phyloP scores from a whole-genome alignment of 2,329 filamentous ascomycete species.

The Monilinia aucupariae region DNA sequence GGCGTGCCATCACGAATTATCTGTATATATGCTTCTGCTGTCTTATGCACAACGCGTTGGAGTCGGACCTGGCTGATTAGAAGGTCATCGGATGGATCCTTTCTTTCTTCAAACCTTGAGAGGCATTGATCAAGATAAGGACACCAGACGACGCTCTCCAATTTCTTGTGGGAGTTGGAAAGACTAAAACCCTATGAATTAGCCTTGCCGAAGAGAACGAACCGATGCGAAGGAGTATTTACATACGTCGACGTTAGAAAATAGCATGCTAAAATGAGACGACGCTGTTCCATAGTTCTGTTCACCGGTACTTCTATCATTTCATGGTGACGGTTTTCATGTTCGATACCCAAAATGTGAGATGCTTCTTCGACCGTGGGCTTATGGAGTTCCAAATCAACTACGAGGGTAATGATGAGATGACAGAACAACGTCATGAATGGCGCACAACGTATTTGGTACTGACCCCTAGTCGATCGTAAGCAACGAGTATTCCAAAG shows the following conservation, averaged over 20 bases:
- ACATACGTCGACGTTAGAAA: constrained; percentile 7
- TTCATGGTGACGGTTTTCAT: constrained; percentile 4
- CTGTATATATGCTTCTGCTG: constrained; percentile 3
- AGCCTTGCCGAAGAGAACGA: neutral
- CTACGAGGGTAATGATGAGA: neutral
- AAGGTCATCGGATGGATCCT: constrained; percentile 1
- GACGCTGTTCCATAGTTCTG: constrained; percentile 6
- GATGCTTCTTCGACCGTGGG: constrained; percentile 2
- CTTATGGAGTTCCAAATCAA: constrained; percentile 7
- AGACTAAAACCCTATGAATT: neutral
- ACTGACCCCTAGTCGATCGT: neutral
- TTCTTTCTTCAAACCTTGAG: constrained; percentile 1
- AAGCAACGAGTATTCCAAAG: neutral
- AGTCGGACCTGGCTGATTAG: neutral
- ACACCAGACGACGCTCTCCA: constrained; percentile 6
- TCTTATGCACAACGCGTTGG: neutral
- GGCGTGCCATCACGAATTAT: constrained; percentile 7
- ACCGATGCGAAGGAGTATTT: neutral
- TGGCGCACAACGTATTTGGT: constrained; percentile 1
- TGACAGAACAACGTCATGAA: constrained; percentile 1
- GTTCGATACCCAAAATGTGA: neutral
- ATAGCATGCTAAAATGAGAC: neutral
- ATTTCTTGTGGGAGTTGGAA: constrained; percentile 3
- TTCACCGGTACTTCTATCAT: constrained; percentile 5
- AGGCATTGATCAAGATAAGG: constrained; percentile 8